Percentiles rank a stretch among this genome's conserved stretches.
Evolutionary conservation across 1,284 basidiomycete genomes (phyloP).

Genomic region (Anthracocystis walkeri): DNA sequence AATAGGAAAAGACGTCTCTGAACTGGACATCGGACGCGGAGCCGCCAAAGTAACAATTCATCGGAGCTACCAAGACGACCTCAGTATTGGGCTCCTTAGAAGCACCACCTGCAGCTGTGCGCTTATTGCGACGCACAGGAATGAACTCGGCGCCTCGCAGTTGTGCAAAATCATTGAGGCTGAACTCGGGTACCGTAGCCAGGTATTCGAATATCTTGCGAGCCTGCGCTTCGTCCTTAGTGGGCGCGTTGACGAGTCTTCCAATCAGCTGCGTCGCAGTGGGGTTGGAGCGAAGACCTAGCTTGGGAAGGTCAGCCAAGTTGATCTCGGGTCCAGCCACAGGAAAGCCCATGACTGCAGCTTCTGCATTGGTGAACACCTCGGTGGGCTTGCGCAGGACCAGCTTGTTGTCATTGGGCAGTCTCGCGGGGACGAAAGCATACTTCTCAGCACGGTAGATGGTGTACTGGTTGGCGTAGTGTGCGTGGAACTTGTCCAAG

Average conservation of each 20-base stretch:
- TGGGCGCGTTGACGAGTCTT: constrained; percentile 77
- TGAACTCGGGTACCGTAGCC: constrained; percentile 72
- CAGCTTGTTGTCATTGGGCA: constrained; percentile 71
- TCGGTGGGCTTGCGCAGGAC: constrained; percentile 79
- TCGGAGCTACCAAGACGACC: constrained; percentile 53
- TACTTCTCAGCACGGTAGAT: constrained; percentile 50
- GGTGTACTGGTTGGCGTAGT: constrained; percentile 56
- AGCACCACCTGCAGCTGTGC: constrained; percentile 3
- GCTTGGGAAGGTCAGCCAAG: constrained; percentile 75
- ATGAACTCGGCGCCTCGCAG: constrained; percentile 56
- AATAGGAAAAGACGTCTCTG: constrained; percentile 78
- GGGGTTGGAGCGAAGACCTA: constrained; percentile 83
- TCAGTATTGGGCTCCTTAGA: constrained; percentile 18
- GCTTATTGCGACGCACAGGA: constrained; percentile 48
- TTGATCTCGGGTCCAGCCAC: constrained; percentile 75
- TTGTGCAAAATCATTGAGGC: constrained; percentile 40
- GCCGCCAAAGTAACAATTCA: constrained; percentile 75
- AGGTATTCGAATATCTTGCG: constrained; percentile 82
- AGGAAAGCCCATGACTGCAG: constrained; percentile 81
- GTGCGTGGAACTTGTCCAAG: constrained; percentile 55
- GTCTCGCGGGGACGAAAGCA: constrained; percentile 79
- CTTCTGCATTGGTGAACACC: constrained; percentile 81
- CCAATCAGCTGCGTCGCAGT: constrained; percentile 77
- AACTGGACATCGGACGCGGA: constrained; percentile 51
- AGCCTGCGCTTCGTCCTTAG: constrained; percentile 75